Base-by-base conservation (phyloP, 106 monocot species). In the Acorus calamus region DNA sequence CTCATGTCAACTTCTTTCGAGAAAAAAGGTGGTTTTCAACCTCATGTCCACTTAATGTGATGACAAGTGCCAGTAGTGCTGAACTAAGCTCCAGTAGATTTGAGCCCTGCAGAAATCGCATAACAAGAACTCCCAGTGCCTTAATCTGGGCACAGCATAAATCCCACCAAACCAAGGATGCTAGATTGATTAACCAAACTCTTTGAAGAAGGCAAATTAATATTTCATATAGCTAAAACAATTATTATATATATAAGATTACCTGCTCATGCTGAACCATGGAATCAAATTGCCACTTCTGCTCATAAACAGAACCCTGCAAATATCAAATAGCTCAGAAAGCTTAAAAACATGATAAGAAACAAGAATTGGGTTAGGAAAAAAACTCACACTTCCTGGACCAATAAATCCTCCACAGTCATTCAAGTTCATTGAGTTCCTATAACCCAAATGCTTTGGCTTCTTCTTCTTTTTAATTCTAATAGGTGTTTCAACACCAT, bases 401-500 rank as follows among this genome's bases (percentile, higher is more conserved):
- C 71, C 53, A 69, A 69, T 55, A 44, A 86, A 74, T 42, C 61
- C 64, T 73, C 77, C 65, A 52, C 65, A 71, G 53, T 92, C 86
- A 60, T 71, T 52, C 52, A 73, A 60, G 71, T 71, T 82, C 48
- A 71, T 28, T 9, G 75, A 72, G 47, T 42, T 74, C 68, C 76
- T 83, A 64, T 83, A 81, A 7, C 78, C 84, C 48, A 73, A 52
- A 68, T 87, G 84, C 75, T 84, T 85, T 41, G 83, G 61, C 56
- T 91, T 92, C 69, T 87, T 90, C 83, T 88, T 91, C 72, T 87
- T 96, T 62, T 81, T 93, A 50, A 76, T 72, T 78, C 74, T 84
- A 3, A 57, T 57, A 46, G 79, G 71, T 49, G 78, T 41, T 47
- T 87, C 83, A 70, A 45, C 68, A 41, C 74, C 63, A 69, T 84